Base-by-base conservation (phyloP, 106 monocot species). In the Dendrobium chrysotoxum region DNA sequence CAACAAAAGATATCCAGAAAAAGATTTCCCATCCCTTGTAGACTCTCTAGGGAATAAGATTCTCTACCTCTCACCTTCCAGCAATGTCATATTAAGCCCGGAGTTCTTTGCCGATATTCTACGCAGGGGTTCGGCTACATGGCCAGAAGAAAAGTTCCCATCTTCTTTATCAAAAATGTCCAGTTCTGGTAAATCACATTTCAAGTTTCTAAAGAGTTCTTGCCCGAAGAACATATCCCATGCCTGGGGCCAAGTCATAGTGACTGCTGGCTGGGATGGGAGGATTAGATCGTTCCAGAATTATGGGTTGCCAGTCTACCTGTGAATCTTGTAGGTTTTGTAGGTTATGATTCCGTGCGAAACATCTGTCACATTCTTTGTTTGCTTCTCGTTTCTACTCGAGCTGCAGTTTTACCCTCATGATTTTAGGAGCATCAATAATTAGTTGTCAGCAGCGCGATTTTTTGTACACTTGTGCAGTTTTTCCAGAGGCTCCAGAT, bases 71-170 rank as follows among this genome's bases (percentile, higher is more conserved):
- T 79, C 84, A 9, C 55, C 84, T 46, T 71, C 83, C 13, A 79
- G 85, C 65, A 75, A 84, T 75, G 85, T 88, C 70, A 86, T 85
- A 10, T 75, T 91, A 73, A 92, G 73, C 80, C 87, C 81, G 3
- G 88, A 86, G 47, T 79, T 84, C 54, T 85, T 83, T 18, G 81
- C 80, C 15, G 65, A 74, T 42, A 15, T 53, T 2, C 23, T 80
- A 5, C 61, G n/a, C 38, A 73, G 85, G 47, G 70, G 26, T 18
- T 86, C 86, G 23, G 82, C 84, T 5, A 86, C 84, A 38, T 89
- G 89, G 89, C 88, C 88, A 5, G 88, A 91, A 79, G 91, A 88
- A 83, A 89, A 87, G 46, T 82, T 88, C 7, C 65, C 73, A 23
- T 25, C 21, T 2, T 76, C 53, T 20, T 12, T 57, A 7, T 9